Conservation (phyloP, 768 basidiomycete species). For the Pilatotrama ljubarskyi region DNA sequence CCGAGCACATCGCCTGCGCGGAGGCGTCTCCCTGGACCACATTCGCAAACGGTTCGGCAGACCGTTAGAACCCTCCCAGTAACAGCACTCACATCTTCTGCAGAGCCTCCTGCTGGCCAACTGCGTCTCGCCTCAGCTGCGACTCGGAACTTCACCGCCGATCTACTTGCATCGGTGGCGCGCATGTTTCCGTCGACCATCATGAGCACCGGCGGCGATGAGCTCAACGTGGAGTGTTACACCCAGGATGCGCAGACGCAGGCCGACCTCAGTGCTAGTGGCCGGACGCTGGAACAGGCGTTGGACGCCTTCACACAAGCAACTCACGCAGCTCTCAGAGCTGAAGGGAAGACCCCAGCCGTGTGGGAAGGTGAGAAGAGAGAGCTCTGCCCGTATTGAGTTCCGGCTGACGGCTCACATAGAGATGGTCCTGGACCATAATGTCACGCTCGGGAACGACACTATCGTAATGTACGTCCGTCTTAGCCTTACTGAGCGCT, state of each 20-base stretch:
- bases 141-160: slow-evolving; percentile 35
- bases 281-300: slow-evolving; percentile 41
- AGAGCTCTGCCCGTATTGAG: not conserved
- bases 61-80: no score
- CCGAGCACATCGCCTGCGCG: slow-evolving; percentile 44
- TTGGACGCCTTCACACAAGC: slow-evolving; percentile 37
- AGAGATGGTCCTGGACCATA: slow-evolving; percentile 40
- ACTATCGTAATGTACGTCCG: slow-evolving; percentile 54
- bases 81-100: not conserved
- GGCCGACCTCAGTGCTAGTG: slow-evolving; percentile 30
- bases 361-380: slow-evolving; percentile 41
- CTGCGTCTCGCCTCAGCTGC: slow-evolving; percentile 39
- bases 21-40: slow-evolving; percentile 35
- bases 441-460: slow-evolving; percentile 36
- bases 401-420: not conserved
- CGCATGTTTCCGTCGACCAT: slow-evolving; percentile 33
- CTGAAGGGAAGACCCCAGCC: slow-evolving; percentile 46
- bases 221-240: slow-evolving; percentile 43
- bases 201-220: slow-evolving; percentile 49
- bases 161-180: slow-evolving; percentile 33
- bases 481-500: not conserved
- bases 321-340: slow-evolving; percentile 33
- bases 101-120: slow-evolving; percentile 50
- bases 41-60: slow-evolving; percentile 36
- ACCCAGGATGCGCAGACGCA: slow-evolving; percentile 37